Evolutionary conservation across 208 protist genomes (phyloP).

Genomic region (Strigomonas galati): DNA sequence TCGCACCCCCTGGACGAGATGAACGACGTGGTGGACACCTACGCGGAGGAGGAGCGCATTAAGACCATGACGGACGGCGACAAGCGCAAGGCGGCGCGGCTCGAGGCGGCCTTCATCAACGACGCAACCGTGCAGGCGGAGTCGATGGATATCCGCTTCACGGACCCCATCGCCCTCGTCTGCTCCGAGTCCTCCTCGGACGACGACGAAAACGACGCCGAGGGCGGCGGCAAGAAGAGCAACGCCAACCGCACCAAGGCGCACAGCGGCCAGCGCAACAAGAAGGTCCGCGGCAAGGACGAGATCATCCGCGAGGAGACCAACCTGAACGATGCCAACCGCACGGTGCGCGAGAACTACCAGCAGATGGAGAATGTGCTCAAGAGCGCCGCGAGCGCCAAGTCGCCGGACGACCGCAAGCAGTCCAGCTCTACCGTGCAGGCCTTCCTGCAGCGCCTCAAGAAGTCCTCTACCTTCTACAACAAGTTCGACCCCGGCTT

Average conservation of each 20-base stretch:
- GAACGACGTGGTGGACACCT: conserved; percentile 74
- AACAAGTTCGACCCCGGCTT: conserved; percentile 63
- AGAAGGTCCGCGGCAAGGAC: conserved; percentile 68
- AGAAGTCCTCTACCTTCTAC: not conserved
- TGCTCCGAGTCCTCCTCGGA: conserved; percentile 44
- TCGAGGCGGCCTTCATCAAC: conserved; percentile 66
- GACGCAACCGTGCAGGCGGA: conserved; percentile 78
- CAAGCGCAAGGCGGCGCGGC: conserved; percentile 35
- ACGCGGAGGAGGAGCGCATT: conserved; percentile 44
- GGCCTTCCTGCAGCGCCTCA: conserved; percentile 1
- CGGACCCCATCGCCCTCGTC: conserved; percentile 55
- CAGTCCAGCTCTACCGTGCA: conserved; percentile 24
- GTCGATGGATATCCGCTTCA: conserved; percentile 86
- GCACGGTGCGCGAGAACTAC: conserved; percentile 35
- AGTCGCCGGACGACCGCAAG: conserved; percentile 38
- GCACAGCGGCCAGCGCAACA: conserved; percentile 70
- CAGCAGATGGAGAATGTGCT: conserved; percentile 52
- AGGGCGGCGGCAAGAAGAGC: conserved; percentile 17
- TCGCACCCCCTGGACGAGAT: conserved; percentile 70
- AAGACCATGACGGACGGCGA: conserved; percentile 63
- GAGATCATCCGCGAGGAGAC: conserved; percentile 75
- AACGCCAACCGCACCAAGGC: conserved; percentile 22
- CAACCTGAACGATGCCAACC: conserved; percentile 55
- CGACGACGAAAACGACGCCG: conserved; percentile 38
- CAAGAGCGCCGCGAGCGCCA: conserved; percentile 38